Conservation (phyloP, 345 rosid species). For the Gossypium bickii region DNA sequence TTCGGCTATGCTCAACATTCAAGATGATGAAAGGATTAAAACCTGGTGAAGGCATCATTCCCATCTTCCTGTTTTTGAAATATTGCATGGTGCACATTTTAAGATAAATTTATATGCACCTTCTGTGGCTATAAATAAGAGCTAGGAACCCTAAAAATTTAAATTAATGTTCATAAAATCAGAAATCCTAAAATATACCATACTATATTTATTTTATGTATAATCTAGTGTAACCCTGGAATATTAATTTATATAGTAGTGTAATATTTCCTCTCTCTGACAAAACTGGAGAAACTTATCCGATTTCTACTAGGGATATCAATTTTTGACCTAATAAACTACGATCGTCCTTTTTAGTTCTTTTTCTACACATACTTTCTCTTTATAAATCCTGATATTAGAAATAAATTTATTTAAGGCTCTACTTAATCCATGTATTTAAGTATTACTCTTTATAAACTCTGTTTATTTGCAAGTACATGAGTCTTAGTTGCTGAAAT, state of each 20-base stretch:
- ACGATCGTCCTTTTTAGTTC: background rate
- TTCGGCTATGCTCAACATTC: slow-evolving; percentile 52
- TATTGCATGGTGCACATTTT: slow-evolving; percentile 30
- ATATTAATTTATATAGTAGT: slow-evolving; percentile 23
- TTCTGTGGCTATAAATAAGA: slow-evolving; percentile 39
- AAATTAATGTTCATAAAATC: slow-evolving; percentile 22
- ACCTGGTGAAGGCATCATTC: slow-evolving; percentile 28
- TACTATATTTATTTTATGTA: slow-evolving; percentile 13
- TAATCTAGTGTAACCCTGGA: slow-evolving; percentile 28
- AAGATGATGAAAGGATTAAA: slow-evolving; percentile 3
- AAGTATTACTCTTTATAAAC: background rate
- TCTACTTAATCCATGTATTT: no score
- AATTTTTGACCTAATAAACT: slow-evolving; percentile 24
- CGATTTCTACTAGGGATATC: slow-evolving; percentile 24
- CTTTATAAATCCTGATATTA: background rate
- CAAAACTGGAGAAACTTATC: slow-evolving; percentile 18
- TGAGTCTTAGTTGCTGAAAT: no score
- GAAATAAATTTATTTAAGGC: no score
- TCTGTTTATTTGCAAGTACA: no score
- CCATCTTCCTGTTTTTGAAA: slow-evolving; percentile 30
- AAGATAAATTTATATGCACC: slow-evolving; percentile 26
- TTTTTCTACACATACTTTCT: background rate
- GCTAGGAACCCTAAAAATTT: slow-evolving; percentile 38
- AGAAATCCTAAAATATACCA: slow-evolving; percentile 27
- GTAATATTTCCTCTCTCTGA: slow-evolving; percentile 11